phyloP scores from a whole-genome alignment of 1,284 basidiomycete species.

The Rhodotorula sp. region DNA sequence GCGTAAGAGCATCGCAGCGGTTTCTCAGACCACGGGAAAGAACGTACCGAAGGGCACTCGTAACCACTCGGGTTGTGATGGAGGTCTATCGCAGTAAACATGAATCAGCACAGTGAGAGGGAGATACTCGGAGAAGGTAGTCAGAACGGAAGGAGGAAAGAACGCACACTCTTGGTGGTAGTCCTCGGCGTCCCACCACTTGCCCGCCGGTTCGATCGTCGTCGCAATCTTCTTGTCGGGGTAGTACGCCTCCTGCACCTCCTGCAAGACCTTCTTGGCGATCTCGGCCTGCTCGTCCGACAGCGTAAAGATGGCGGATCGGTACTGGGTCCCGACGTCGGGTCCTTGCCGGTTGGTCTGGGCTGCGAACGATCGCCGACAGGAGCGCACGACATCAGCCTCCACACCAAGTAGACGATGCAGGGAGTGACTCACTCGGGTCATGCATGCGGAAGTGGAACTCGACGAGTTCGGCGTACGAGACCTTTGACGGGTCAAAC shows the following conservation, averaged over 20 bases:
- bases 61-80: conserved; percentile 64
- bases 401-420: background rate
- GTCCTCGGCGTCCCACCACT: conserved; percentile 77
- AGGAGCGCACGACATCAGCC: too few species aligned
- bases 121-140: background rate
- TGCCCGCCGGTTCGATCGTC: conserved; percentile 60
- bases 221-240: conserved; percentile 75
- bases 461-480: conserved; percentile 55
- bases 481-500: conserved; percentile 58
- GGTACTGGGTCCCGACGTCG: conserved; percentile 80
- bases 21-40: background rate
- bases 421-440: conserved; percentile 55
- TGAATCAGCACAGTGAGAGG: background rate
- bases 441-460: conserved; percentile 80
- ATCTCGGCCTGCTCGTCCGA: conserved; percentile 69
- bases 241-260: conserved; percentile 77
- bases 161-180: conserved; percentile 71
- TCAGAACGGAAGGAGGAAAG: background rate
- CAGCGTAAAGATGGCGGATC: conserved; percentile 85
- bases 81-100: conserved; percentile 52
- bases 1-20: too few species aligned
- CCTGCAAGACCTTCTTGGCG: conserved; percentile 74
- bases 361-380: background rate
- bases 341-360: conserved; percentile 69
- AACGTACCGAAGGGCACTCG: conserved; percentile 53